A percentile compares a stretch with the other conserved stretches of the same genome.
Conservation (phyloP, 2,329 filamentous ascomycete genomes). For the Aureobasidium sp. region DNA sequence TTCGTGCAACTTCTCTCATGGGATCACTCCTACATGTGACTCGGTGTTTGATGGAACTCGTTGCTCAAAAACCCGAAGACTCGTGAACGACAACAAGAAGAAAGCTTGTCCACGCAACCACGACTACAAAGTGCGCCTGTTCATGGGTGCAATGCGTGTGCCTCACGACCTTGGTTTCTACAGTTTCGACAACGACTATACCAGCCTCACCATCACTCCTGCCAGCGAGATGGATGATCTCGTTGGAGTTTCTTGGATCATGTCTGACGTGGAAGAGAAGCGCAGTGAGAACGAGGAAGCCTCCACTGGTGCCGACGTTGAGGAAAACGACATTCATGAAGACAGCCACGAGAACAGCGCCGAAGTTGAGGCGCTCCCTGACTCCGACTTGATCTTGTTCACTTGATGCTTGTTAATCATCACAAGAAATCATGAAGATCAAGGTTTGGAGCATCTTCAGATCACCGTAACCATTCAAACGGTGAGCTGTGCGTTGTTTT, state of each 20-base stretch:
- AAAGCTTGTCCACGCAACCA: background rate
- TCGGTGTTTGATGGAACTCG: background rate
- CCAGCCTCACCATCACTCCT: background rate
- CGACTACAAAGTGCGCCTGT: constrained; percentile 1
- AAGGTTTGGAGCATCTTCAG: background rate
- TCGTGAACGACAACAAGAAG: background rate
- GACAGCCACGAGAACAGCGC: background rate
- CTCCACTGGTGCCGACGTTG: background rate
- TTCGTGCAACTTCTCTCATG: background rate
- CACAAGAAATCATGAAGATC: background rate
- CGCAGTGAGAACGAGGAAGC: background rate
- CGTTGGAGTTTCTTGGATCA: background rate
- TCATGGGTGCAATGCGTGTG: background rate
- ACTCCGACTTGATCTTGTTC: background rate
- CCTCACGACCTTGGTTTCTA: constrained; percentile 6
- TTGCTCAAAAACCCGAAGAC: background rate
- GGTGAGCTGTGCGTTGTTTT: too few relatives aligned
- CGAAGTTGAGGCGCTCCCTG: background rate
- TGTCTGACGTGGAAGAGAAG: background rate
- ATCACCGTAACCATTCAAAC: too few relatives aligned
- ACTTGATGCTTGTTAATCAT: background rate
- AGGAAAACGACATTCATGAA: background rate
- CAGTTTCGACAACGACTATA: background rate
- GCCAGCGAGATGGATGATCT: background rate
- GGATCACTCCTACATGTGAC: background rate